A percentile compares a stretch with the other conserved stretches of the same genome.
Evolutionary conservation across 345 rosid genomes (phyloP).

Genomic region (Odontarrhena argentea): DNA sequence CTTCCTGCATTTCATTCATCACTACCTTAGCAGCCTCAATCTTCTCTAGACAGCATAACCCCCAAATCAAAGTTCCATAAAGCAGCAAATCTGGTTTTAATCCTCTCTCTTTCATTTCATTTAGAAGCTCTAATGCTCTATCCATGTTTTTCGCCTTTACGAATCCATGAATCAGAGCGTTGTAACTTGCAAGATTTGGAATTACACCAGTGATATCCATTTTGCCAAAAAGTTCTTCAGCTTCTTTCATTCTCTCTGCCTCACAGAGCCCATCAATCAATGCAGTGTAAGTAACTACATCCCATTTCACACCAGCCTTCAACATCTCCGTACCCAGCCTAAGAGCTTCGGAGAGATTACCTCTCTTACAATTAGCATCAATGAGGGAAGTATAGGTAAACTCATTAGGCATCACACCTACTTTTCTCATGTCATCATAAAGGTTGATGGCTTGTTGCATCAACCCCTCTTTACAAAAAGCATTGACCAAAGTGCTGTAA

Average conservation of each 20-base stretch:
- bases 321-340: conserved; percentile 64
- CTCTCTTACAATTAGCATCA: conserved; percentile 20
- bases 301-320: conserved; percentile 49
- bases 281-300: conserved; percentile 60
- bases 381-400: conserved; percentile 68
- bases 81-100: conserved; percentile 56
- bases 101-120: conserved; percentile 53
- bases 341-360: conserved; percentile 55
- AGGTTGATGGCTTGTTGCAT: conserved; percentile 61
- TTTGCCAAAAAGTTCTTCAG: conserved; percentile 53
- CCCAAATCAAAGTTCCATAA: conserved; percentile 17
- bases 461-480: conserved; percentile 70
- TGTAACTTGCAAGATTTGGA: conserved; percentile 60
- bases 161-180: conserved; percentile 62
- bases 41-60: conserved; percentile 63
- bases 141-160: conserved; percentile 58
- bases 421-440: conserved; percentile 63
- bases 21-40: conserved; percentile 52
- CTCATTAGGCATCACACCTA: conserved; percentile 67
- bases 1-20: conserved; percentile 55
- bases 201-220: conserved; percentile 48
- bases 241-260: conserved; percentile 46
- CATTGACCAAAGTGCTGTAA: conserved; percentile 71
- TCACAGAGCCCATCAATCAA: conserved; percentile 45
- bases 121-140: conserved; percentile 48